Evolutionary conservation across 306 rosid species (phyloP).

Genomic region (Lupinus albus): DNA sequence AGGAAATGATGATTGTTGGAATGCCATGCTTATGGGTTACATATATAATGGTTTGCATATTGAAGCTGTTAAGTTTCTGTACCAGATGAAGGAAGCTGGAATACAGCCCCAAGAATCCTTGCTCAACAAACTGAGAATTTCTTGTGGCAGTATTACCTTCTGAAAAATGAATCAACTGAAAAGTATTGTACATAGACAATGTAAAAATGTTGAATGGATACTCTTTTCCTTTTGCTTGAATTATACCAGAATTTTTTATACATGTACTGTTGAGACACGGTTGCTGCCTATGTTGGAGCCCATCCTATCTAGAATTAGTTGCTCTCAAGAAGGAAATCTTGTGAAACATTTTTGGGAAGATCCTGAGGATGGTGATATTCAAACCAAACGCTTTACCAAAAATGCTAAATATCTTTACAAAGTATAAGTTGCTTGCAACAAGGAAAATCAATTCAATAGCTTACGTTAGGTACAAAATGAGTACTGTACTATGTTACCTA

Average conservation of each 20-base stretch:
- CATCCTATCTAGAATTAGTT: too few relatives aligned
- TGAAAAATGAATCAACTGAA: conserved; percentile 34
- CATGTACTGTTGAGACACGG: too few relatives aligned
- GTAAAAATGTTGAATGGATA: conserved; percentile 25
- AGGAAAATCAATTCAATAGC: conserved; percentile 31
- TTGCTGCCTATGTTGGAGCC: too few relatives aligned
- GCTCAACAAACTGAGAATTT: conserved; percentile 57
- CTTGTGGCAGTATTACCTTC: conserved; percentile 43
- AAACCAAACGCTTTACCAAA: too few relatives aligned
- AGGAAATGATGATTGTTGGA: conserved; percentile 55
- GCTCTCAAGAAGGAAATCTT: too few relatives aligned
- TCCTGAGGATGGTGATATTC: too few relatives aligned
- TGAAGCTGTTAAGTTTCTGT: conserved; percentile 64
- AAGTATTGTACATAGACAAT: conserved; percentile 29
- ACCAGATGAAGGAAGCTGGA: conserved; percentile 57
- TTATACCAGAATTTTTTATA: too few relatives aligned
- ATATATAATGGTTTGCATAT: conserved; percentile 47
- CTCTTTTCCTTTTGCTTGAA: too few relatives aligned
- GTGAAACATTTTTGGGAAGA: too few relatives aligned
- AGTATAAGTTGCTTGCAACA: conserved; percentile 11
- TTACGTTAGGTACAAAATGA: conserved; percentile 35
- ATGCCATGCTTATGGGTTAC: conserved; percentile 65
- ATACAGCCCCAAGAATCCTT: conserved; percentile 54
- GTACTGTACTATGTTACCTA: conserved; percentile 35
- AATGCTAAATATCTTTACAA: neutral